These are phyloP conservation scores for Tuctoria greenei DNA, from an alignment of 176 grass and related monocot genomes.

Conservation along the genomic window DNA sequence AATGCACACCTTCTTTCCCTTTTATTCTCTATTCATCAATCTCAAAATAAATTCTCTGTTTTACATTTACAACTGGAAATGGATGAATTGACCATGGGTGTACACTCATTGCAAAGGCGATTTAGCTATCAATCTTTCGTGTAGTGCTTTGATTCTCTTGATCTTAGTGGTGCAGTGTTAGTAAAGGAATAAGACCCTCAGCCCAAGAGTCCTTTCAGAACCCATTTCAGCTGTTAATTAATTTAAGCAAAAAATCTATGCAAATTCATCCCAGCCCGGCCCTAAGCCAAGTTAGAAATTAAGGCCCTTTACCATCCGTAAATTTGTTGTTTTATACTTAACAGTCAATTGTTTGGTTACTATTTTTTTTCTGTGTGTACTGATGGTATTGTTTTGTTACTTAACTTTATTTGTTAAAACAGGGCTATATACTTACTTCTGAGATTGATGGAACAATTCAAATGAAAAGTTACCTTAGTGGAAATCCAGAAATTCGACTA, in stretches of 20 bases:
- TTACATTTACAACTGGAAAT: not conserved
- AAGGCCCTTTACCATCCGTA: not conserved
- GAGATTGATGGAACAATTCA: conserved; percentile 99
- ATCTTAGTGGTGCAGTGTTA: not conserved
- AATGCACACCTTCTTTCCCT: not conserved
- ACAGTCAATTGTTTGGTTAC: not conserved
- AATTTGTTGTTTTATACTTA: not conserved
- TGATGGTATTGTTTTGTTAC: not conserved
- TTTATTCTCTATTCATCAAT: not conserved
- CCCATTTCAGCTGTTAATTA: not conserved
- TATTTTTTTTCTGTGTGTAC: not conserved
- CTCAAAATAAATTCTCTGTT: not conserved
- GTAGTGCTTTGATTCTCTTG: not conserved
- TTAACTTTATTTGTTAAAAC: conserved; percentile 31
- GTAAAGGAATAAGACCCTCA: not conserved
- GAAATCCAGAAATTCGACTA: conserved; percentile 97
- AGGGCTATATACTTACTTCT: conserved; percentile 99
- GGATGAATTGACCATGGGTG: not conserved
- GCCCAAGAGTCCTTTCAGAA: not conserved
- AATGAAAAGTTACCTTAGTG: conserved; percentile 99
- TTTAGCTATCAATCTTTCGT: conserved; percentile 8
- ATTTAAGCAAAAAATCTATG: not conserved
- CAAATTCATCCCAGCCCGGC: not conserved
- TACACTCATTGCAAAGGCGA: not conserved
- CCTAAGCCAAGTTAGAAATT: not conserved